Evolutionary conservation across 495 filamentous ascomycete species (phyloP).

Genomic region (Talaromyces liani): DNA sequence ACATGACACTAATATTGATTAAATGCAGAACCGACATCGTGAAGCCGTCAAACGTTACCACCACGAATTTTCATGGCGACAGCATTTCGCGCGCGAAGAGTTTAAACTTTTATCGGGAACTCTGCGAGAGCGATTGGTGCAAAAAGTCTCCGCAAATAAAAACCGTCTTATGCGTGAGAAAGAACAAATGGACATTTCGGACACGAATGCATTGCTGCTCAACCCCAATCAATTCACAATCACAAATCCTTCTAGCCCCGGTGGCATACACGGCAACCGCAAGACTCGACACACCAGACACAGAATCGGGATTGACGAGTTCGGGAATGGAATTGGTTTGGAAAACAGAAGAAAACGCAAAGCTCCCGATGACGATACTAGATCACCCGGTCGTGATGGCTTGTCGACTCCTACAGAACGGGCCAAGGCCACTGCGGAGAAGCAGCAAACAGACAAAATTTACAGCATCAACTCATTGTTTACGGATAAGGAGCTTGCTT

Average conservation of each 20-base stretch:
- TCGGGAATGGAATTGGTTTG: slow-evolving; percentile 53
- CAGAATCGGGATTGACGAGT: slow-evolving; percentile 71
- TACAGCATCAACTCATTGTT: slow-evolving; percentile 88
- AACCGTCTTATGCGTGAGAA: slow-evolving; percentile 77
- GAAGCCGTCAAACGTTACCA: slow-evolving; percentile 33
- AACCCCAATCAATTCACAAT: slow-evolving; percentile 91
- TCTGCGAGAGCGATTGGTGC: slow-evolving; percentile 76
- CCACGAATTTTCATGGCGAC: slow-evolving; percentile 40
- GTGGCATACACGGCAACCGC: slow-evolving; percentile 70
- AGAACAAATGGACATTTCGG: slow-evolving; percentile 79
- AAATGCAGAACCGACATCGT: slow-evolving; percentile 30
- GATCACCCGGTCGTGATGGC: slow-evolving; percentile 58
- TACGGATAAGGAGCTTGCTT: slow-evolving; percentile 82
- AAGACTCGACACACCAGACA: slow-evolving; percentile 79
- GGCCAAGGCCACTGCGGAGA: slow-evolving; percentile 28
- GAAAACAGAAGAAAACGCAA: slow-evolving; percentile 77
- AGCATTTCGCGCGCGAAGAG: slow-evolving; percentile 74
- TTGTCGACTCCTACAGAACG: slow-evolving; percentile 43
- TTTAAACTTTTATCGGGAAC: slow-evolving; percentile 68
- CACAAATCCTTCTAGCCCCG: slow-evolving; percentile 69
- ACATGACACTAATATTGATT: neutral
- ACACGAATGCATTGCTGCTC: slow-evolving; percentile 78
- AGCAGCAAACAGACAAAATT: slow-evolving; percentile 39
- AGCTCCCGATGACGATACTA: slow-evolving; percentile 60
- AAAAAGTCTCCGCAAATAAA: slow-evolving; percentile 67